Evolutionary conservation across 192 early-diverging fungal species (phyloP).

Genomic region (Coemansia sp.): DNA sequence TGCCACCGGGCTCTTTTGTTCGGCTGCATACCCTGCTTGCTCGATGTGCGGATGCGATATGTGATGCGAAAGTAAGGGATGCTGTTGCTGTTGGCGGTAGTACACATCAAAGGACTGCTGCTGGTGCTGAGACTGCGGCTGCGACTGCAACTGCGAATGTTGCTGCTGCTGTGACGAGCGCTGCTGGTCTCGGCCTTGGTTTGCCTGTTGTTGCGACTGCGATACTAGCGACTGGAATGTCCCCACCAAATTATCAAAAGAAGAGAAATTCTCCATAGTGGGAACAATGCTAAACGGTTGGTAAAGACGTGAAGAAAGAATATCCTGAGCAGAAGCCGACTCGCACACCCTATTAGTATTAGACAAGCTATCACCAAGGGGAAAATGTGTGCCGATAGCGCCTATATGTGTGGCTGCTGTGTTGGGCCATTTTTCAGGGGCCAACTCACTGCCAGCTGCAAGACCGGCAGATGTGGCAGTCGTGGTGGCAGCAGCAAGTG

Average conservation of each 20-base stretch:
- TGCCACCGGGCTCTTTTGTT: slow-evolving; percentile 5
- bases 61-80: not conserved
- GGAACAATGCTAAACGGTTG: slow-evolving; percentile 29
- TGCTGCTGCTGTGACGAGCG: slow-evolving; percentile 2
- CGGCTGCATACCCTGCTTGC: not conserved
- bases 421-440: slow-evolving; percentile 44
- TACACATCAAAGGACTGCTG: slow-evolving; percentile 8
- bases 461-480: slow-evolving; percentile 40
- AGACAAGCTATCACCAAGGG: slow-evolving; percentile 4
- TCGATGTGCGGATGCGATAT: not conserved
- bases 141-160: not conserved
- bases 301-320: slow-evolving; percentile 31
- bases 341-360: slow-evolving; percentile 33
- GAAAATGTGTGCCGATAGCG: slow-evolving; percentile 2
- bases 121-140: not conserved
- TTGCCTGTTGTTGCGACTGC: slow-evolving; percentile 15
- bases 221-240: slow-evolving; percentile 28
- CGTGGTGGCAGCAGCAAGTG: slow-evolving; percentile 42
- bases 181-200: slow-evolving; percentile 17
- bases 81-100: slow-evolving; percentile 12
- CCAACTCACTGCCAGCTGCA: slow-evolving; percentile 34
- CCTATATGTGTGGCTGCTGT: slow-evolving; percentile 23
- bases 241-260: slow-evolving; percentile 33
- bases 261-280: slow-evolving; percentile 47
- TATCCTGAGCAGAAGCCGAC: slow-evolving; percentile 21